phyloP scores from a whole-genome alignment of 306 rosid genomes.

The Hippophae rhamnoides region DNA sequence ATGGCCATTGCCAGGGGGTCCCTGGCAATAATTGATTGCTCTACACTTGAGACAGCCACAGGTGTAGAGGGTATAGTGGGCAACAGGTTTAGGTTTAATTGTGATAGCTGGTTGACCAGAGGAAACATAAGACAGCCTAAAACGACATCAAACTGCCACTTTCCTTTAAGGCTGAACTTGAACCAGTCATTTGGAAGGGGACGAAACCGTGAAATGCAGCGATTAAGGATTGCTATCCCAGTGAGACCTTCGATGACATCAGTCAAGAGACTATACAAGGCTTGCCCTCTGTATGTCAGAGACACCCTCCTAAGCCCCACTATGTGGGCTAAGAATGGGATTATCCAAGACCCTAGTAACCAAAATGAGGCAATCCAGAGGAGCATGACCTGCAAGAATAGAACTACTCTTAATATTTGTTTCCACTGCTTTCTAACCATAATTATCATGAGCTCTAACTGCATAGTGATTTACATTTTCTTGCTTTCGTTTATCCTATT shows the following conservation, averaged over 20 bases:
- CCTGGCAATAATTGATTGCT: not conserved
- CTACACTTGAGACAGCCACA: not conserved
- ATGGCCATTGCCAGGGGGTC: not conserved
- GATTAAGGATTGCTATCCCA: constrained; percentile 1
- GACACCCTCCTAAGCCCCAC: constrained; percentile 38
- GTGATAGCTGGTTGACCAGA: not conserved
- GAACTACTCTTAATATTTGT: not conserved
- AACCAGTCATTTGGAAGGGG: not conserved
- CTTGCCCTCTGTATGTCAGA: not conserved
- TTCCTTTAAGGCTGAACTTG: constrained; percentile 1
- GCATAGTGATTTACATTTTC: not conserved
- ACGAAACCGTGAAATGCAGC: not conserved
- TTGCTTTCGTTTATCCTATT: no score
- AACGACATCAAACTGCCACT: constrained; percentile 1
- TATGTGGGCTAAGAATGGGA: constrained; percentile 42
- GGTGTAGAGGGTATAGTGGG: not conserved
- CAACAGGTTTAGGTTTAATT: not conserved
- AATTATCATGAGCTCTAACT: constrained; percentile 2
- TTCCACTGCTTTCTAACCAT: not conserved
- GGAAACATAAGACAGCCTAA: not conserved
- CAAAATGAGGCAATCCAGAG: constrained; percentile 30
- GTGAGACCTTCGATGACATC: not conserved
- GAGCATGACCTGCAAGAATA: constrained; percentile 7
- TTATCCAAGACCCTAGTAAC: constrained; percentile 58
- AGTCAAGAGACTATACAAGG: not conserved